Evolutionary conservation across 371 early-diverging fungal genomes (phyloP).

Genomic region (Mucor circinelloides): DNA sequence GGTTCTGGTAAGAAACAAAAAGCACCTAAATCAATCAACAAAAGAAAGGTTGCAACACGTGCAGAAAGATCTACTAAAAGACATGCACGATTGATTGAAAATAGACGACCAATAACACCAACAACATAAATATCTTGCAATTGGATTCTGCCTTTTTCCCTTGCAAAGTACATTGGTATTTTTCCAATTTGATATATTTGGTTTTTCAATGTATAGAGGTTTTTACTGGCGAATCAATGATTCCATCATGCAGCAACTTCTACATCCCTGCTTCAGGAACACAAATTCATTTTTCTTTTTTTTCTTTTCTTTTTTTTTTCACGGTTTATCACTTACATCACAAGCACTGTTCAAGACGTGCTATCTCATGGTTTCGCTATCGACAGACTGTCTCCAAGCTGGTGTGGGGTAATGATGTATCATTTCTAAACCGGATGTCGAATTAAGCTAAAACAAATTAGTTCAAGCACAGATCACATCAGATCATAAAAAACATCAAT

Average conservation of each 20-base stretch:
- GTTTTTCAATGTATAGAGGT: not conserved
- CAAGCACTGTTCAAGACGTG: no score
- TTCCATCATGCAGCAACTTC: not conserved
- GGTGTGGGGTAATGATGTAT: no score
- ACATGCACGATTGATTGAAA: not conserved
- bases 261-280: not conserved
- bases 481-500: no score
- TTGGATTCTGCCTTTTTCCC: not conserved
- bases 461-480: no score
- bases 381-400: no score
- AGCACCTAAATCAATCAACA: not conserved
- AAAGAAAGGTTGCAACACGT: not conserved
- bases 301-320: not conserved
- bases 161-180: not conserved
- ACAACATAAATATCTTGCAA: no score
- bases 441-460: no score
- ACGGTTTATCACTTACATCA: not conserved
- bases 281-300: not conserved
- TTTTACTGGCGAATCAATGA: not conserved
- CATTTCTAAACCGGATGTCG: no score
- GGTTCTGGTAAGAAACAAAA: not conserved
- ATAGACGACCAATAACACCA: not conserved
- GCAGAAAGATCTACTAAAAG: not conserved
- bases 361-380: no score
- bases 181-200: not conserved